Percentiles rank a stretch among this genome's conserved stretches.
Evolutionary conservation across 106 monocot genomes (phyloP).

Genomic region (Chionographis japonica): DNA sequence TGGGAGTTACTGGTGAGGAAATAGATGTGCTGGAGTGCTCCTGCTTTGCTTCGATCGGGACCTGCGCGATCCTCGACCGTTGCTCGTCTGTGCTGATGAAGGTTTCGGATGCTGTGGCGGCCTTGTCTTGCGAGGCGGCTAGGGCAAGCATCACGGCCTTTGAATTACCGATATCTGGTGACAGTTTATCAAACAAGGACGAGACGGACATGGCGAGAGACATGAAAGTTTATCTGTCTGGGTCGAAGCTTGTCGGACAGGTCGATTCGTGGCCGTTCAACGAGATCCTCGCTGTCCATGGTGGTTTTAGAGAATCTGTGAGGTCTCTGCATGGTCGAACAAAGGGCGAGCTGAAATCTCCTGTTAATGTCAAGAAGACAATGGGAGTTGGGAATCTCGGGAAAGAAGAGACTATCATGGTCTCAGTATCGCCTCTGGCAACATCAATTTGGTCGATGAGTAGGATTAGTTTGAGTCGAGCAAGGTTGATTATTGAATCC

Average conservation of each 20-base stretch:
- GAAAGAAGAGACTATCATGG: constrained; percentile 47
- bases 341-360: constrained; percentile 63
- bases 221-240: constrained; percentile 63
- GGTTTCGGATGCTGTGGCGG: constrained; percentile 70
- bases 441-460: constrained; percentile 31
- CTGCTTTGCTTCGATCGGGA: constrained; percentile 22
- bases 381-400: constrained; percentile 18
- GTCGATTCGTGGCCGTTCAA: constrained; percentile 18
- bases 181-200: constrained; percentile 71
- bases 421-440: constrained; percentile 28
- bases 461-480: constrained; percentile 52
- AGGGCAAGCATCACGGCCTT: constrained; percentile 45
- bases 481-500: constrained; percentile 18
- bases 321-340: constrained; percentile 48
- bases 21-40: constrained; percentile 37
- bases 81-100: constrained; percentile 38
- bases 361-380: constrained; percentile 42
- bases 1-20: constrained; percentile 36
- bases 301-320: constrained; percentile 58
- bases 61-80: constrained; percentile 64
- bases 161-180: constrained; percentile 60
- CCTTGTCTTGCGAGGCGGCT: constrained; percentile 77
- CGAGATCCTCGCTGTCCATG: constrained; percentile 59
- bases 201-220: constrained; percentile 65
- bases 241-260: constrained; percentile 65